Base-by-base conservation (phyloP, 805 yeast genomes). In the Maudiozyma saulgeensis region DNA sequence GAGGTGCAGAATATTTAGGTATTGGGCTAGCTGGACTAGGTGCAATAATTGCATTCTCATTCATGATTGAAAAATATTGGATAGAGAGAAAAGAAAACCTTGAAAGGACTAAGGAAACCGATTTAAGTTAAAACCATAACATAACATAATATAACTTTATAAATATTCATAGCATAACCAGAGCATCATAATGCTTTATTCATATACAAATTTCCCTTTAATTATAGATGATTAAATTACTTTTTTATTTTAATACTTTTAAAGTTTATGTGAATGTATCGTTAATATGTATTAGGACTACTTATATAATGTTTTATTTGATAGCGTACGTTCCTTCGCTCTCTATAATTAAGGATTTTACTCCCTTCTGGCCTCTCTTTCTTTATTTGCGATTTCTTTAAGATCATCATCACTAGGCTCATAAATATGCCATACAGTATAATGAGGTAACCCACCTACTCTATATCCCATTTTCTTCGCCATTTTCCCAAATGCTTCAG, bases 361-460 rank as follows among this genome's bases (percentile, higher is more conserved):
- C 16, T 15, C 43, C 34, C 42, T 51, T 50, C 38, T 35, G 4
- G 38, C 58, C 63, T 52, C 80, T 56, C 89, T 73, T 66, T 85
- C 95, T 64, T 79, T 71, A 56, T 72, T 73, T 2, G 87, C 84
- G 48, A 86, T 84, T 56, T 81, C 80, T 56, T 75, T 72, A 55
- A 86, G 70, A 68, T 86, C 95, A 60, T 86, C 91, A 64, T 83
- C 90, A 68, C 90, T 83, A 15, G 95, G 95, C 61, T 86, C 95
- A 63, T 83, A 86, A 45, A 88, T 84, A 66, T 87, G 96, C 96
- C 96, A 87, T 41, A 87, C 72, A 0, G 90, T 86, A 66, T 87
- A 88, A 68, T 88, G 90, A 4, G 96, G 96, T 54, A 88, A 73
- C 0, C 96, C 96, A 38, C 89, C 93, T 13, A 88, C 95, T 52